phyloP scores from a whole-genome alignment of 768 basidiomycete genomes.

The Chalciporus piperatus region DNA sequence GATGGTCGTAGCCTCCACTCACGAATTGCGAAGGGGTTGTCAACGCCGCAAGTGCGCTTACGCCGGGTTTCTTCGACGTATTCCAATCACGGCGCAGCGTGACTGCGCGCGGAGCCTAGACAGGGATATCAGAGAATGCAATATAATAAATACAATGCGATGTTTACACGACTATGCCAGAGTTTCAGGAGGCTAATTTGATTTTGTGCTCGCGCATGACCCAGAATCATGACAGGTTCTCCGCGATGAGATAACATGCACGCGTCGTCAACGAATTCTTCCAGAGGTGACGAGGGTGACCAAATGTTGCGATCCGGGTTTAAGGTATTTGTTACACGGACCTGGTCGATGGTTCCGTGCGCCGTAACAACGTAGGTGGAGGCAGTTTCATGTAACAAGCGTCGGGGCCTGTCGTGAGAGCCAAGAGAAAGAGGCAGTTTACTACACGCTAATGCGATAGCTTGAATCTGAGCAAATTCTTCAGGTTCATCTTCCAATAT shows the following conservation, averaged over 20 bases:
- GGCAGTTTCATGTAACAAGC: constrained; percentile 26
- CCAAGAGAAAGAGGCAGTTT: constrained; percentile 21
- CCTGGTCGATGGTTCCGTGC: constrained; percentile 36
- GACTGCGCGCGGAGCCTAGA: constrained; percentile 9
- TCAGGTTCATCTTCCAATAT: not conserved
- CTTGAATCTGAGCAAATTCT: not conserved
- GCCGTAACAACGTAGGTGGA: constrained; percentile 35
- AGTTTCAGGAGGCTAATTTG: constrained; percentile 30
- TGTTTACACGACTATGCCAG: constrained; percentile 23
- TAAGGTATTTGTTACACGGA: constrained; percentile 18
- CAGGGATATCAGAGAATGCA: constrained; percentile 3
- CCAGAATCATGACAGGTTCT: constrained; percentile 32
- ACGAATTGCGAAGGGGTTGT: constrained; percentile 42
- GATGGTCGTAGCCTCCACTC: constrained; percentile 49
- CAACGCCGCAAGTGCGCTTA: constrained; percentile 42
- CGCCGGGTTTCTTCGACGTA: constrained; percentile 37
- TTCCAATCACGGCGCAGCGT: constrained; percentile 31
- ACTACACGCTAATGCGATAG: not conserved
- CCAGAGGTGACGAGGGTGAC: constrained; percentile 18
- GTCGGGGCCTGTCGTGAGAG: constrained; percentile 39
- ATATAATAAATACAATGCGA: not conserved
- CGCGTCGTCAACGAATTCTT: constrained; percentile 42
- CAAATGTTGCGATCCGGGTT: constrained; percentile 17
- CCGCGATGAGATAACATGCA: constrained; percentile 33
- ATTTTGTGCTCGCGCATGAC: constrained; percentile 36